A percentile compares a stretch with the other conserved stretches of the same genome.
Evolutionary conservation across 208 protist species (phyloP).

Genomic region (Acanthamoeba culbertsoni): DNA sequence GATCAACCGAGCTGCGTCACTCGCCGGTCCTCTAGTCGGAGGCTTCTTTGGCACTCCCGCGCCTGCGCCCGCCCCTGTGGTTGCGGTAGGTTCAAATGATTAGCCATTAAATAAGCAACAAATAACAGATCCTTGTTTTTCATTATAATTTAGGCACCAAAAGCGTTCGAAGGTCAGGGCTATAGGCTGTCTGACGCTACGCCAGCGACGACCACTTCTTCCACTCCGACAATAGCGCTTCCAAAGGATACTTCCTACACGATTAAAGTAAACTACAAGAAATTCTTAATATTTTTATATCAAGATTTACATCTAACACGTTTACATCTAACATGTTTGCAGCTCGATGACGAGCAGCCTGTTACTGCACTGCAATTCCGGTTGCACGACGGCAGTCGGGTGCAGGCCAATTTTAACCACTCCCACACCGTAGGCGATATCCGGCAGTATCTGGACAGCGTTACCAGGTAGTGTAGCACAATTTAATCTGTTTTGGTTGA

Average conservation of each 20-base stretch:
- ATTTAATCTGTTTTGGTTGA: too few relatives aligned
- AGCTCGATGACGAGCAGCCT: not conserved
- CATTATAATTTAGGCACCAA: not conserved
- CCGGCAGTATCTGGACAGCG: not conserved
- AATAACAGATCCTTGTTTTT: too few relatives aligned
- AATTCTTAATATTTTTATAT: not conserved
- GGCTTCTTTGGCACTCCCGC: not conserved
- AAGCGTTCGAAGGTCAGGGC: not conserved
- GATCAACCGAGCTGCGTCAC: not conserved
- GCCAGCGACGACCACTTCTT: not conserved
- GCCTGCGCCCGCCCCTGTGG: not conserved
- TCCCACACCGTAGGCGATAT: not conserved
- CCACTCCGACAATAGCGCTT: not conserved
- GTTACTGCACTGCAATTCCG: not conserved
- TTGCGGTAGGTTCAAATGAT: not conserved
- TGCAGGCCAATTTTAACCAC: slow-evolving; percentile 22
- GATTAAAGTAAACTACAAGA: not conserved
- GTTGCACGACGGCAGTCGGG: not conserved
- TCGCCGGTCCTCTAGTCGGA: not conserved
- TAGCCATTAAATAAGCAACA: not conserved
- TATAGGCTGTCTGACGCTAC: not conserved
- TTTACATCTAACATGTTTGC: not conserved
- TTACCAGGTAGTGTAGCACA: not conserved
- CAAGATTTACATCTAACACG: not conserved
- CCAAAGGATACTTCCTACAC: not conserved